Percentiles rank a stretch among this genome's conserved stretches.
Conservation (phyloP, 2,329 filamentous ascomycete genomes). For the Celoporthe dispersa region DNA sequence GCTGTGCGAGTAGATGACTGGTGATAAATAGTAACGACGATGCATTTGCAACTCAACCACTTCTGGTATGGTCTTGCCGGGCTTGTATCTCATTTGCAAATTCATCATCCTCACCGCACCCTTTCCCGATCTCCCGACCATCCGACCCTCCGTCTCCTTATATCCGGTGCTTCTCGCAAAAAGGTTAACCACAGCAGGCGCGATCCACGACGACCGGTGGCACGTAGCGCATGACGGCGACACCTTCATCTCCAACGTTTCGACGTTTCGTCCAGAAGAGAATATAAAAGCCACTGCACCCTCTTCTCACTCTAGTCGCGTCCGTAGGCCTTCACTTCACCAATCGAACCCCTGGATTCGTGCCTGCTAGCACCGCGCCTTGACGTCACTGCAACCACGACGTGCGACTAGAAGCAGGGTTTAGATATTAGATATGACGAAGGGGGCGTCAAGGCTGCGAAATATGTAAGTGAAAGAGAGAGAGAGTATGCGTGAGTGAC, state of each 20-base stretch:
- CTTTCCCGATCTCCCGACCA: not conserved
- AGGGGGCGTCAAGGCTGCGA: too few species aligned
- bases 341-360: not conserved
- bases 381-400: conserved; percentile 10
- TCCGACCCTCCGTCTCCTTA: conserved; percentile 8
- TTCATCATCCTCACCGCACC: not conserved
- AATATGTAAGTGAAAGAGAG: too few species aligned
- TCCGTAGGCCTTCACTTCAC: not conserved
- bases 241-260: not conserved
- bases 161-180: not conserved
- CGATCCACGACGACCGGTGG: not conserved
- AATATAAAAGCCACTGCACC: not conserved
- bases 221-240: not conserved
- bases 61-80: not conserved
- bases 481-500: not conserved
- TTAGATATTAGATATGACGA: not conserved
- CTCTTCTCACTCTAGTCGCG: not conserved
- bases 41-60: not conserved
- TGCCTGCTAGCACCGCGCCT: not conserved
- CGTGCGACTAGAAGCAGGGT: not conserved
- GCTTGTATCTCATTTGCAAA: not conserved
- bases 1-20: not conserved
- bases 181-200: not conserved
- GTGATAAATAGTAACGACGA: not conserved
- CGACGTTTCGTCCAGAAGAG: not conserved